phyloP scores from a whole-genome alignment of 352 stramenopile species.

The Phytophthora pini region DNA sequence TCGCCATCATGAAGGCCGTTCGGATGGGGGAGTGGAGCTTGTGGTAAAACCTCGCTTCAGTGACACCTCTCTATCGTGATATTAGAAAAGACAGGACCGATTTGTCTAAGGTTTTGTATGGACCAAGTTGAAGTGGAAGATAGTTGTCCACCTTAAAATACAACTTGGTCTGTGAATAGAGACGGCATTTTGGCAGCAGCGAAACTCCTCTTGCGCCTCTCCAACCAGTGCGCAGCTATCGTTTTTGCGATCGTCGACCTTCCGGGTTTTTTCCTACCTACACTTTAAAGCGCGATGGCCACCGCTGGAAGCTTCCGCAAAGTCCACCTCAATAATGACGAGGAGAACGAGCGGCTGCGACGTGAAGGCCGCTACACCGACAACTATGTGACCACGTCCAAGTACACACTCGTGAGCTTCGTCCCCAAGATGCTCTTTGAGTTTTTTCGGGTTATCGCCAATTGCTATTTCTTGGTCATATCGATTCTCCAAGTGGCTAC shows the following conservation, averaged over 20 bases:
- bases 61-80: too few species aligned
- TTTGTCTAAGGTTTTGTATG: conserved; percentile 9
- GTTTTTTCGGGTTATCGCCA: conserved; percentile 95
- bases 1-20: conserved; percentile 13
- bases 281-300: conserved; percentile 14
- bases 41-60: too few species aligned
- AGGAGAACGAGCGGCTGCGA: conserved; percentile 63
- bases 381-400: conserved; percentile 90
- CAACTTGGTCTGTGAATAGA: conserved; percentile 4
- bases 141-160: too few species aligned
- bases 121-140: conserved; percentile 18
- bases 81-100: too few species aligned
- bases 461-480: conserved; percentile 96
- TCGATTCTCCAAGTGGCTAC: conserved; percentile 91
- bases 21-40: conserved; percentile 1
- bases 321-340: conserved; percentile 65
- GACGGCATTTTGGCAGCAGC: background rate
- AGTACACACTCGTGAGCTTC: conserved; percentile 96
- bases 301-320: conserved; percentile 49
- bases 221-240: conserved; percentile 7
- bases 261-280: background rate
- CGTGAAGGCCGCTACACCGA: conserved; percentile 47
- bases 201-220: conserved; percentile 29
- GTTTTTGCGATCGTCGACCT: background rate
- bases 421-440: conserved; percentile 93